phyloP scores from a whole-genome alignment of 495 filamentous ascomycete genomes.

The Trichoderma gamsii region DNA sequence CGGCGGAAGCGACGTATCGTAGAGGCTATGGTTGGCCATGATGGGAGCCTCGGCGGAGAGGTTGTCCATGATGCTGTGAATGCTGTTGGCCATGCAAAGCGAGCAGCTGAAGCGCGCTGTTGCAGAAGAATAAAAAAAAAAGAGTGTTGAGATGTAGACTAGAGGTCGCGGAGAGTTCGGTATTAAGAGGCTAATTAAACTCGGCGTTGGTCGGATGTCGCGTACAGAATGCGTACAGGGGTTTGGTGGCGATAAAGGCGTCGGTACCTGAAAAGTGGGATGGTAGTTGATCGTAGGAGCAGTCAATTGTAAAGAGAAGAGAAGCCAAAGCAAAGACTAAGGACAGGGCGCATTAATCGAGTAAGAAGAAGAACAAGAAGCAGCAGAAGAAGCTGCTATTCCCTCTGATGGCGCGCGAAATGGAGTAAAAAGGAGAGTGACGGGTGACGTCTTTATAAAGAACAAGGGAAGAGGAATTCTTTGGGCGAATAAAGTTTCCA shows the following conservation, averaged over 20 bases:
- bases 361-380: not conserved
- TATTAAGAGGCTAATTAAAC: not conserved
- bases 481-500: not conserved
- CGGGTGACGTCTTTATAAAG: not conserved
- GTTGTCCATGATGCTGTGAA: conserved; percentile 1
- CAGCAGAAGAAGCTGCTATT: not conserved
- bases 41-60: conserved; percentile 15
- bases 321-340: not conserved
- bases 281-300: not conserved
- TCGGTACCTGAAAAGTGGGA: not conserved
- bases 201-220: conserved; percentile 8
- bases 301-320: not conserved
- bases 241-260: not conserved
- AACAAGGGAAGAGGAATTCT: not conserved
- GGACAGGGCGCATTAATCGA: not conserved
- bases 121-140: not conserved
- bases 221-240: not conserved
- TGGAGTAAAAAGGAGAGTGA: not conserved
- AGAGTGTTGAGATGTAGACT: not conserved
- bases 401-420: not conserved
- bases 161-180: not conserved
- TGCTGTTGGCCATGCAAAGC: not conserved
- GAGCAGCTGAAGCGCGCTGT: not conserved
- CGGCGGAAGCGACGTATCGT: conserved; percentile 58
- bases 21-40: conserved; percentile 30